Evolutionary conservation across 768 basidiomycete genomes (phyloP), one percentile per base, ranked within the genome.

Genomic region (Xerocomus spinulosus): DNA sequence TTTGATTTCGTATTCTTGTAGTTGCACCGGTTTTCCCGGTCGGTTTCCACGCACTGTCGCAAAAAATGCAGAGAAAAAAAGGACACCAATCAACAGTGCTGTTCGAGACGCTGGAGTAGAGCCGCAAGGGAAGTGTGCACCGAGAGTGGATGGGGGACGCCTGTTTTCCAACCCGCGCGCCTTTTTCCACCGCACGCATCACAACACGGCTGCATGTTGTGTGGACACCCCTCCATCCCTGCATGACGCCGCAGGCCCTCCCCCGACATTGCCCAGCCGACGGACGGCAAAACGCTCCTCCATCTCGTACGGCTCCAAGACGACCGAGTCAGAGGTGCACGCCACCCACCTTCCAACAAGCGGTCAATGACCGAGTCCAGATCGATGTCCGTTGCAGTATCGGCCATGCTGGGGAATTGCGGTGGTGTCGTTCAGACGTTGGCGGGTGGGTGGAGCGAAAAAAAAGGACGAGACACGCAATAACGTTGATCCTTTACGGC

Each of bases 291-390:
- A 28, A 28, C 6, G 32, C 48, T 29, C 42, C 6, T 30, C 51
- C 39, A 44, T n/a, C 47, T 25, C 25, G 26, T 29, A 30, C 48
- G 45, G 35, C 23, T 23, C 50, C 52, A 42, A 52, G 58, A 61
- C 42, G 46, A 48, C 38, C 40, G 58, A 64, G 52, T 36, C 12
- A 65, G 42, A 64, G 42, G 53, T 54, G 49, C 51, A 57, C 56
- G 62, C 67, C 65, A 67, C 87, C 72, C 76, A 95, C 95, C 95
- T 85, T 98, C 95, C 55, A 97, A 77, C 54, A 98, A 79, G 52
- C 93, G 81, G 83, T 97, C 95, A 65, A 99, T 98, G 77, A 99
- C 92, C 70, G 92, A 94, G 79, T 99, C 95, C 53, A 98, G 82
- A 81, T 99, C 95, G 73, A 99, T 95, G 70, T 97, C 95, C 66